Evolutionary conservation across 164 flowering plant genomes (phyloP).

Genomic region (Tetracentron sinense): DNA sequence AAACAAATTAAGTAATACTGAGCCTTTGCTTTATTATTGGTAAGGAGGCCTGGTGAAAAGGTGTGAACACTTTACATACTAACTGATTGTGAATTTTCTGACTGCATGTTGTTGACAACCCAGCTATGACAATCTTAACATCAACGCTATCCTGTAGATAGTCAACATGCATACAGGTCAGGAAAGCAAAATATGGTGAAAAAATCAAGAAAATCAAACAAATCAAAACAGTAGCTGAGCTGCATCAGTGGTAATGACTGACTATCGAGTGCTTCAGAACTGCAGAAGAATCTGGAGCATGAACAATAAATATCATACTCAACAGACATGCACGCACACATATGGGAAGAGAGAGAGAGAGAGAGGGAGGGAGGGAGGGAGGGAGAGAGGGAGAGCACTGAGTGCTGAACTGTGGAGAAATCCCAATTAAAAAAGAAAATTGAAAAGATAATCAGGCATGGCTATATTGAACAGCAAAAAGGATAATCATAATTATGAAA

Average conservation of each 20-base stretch:
- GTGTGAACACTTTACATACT: slow-evolving; percentile 45
- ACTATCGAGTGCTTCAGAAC: background rate
- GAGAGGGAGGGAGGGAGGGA: too few relatives aligned
- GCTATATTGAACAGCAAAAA: too few relatives aligned
- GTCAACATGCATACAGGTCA: slow-evolving; percentile 16
- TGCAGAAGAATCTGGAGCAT: background rate
- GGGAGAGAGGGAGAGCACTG: too few relatives aligned
- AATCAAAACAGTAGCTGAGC: slow-evolving; percentile 2
- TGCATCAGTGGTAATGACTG: background rate
- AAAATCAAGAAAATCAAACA: background rate
- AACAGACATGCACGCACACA: too few relatives aligned
- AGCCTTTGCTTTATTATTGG: background rate
- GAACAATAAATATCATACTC: background rate
- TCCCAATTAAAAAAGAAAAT: too few relatives aligned
- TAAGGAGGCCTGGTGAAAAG: slow-evolving; percentile 1
- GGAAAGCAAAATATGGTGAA: slow-evolving; percentile 1
- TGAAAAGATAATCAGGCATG: too few relatives aligned
- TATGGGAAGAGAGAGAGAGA: too few relatives aligned
- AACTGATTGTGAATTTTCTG: slow-evolving; percentile 97
- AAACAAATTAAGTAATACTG: background rate
- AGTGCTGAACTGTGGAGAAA: too few relatives aligned
- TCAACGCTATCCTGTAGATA: slow-evolving; percentile 66
- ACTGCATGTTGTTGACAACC: slow-evolving; percentile 92
- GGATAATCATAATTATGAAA: too few relatives aligned
- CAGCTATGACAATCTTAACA: slow-evolving; percentile 77